Conservation (phyloP, 176 grass and related monocot species). For the Secale cereale region DNA sequence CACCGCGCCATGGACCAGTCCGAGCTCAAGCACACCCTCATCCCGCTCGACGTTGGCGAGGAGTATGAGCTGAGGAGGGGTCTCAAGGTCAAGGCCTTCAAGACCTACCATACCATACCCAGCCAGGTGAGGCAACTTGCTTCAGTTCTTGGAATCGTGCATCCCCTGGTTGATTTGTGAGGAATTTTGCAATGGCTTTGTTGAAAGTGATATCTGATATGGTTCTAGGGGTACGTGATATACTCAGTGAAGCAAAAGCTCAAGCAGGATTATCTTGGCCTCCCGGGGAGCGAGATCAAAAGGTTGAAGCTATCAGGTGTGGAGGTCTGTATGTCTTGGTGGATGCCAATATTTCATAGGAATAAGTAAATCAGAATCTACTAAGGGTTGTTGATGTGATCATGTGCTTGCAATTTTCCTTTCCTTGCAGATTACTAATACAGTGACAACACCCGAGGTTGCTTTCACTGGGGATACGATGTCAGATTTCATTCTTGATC, state of each 20-base stretch:
- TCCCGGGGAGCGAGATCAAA: slow-evolving; percentile 85
- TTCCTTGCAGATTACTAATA: slow-evolving; percentile 63
- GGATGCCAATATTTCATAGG: neutral
- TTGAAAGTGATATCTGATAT: slow-evolving; percentile 1
- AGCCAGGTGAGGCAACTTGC: slow-evolving; percentile 62
- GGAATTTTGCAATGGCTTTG: neutral
- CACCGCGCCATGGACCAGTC: slow-evolving; percentile 95
- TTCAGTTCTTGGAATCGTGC: neutral
- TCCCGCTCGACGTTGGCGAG: slow-evolving; percentile 68
- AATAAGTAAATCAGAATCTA: neutral
- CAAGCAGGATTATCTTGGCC: slow-evolving; percentile 64
- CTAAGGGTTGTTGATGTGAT: slow-evolving; percentile 2
- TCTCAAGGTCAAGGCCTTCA: slow-evolving; percentile 94
- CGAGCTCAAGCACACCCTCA: slow-evolving; percentile 74
- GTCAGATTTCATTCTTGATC: slow-evolving; percentile 91
- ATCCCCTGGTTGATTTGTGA: neutral
- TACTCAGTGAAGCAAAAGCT: slow-evolving; percentile 89
- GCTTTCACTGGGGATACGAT: slow-evolving; percentile 92
- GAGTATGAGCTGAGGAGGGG: slow-evolving; percentile 81
- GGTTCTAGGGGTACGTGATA: slow-evolving; percentile 72
- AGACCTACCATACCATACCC: slow-evolving; percentile 78
- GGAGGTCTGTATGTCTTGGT: slow-evolving; percentile 79
- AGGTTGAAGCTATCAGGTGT: slow-evolving; percentile 72
- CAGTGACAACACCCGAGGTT: slow-evolving; percentile 73
- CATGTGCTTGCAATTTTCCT: neutral